Conservation (phyloP, 2,329 filamentous ascomycete species). For the Anisogramma anomala region DNA sequence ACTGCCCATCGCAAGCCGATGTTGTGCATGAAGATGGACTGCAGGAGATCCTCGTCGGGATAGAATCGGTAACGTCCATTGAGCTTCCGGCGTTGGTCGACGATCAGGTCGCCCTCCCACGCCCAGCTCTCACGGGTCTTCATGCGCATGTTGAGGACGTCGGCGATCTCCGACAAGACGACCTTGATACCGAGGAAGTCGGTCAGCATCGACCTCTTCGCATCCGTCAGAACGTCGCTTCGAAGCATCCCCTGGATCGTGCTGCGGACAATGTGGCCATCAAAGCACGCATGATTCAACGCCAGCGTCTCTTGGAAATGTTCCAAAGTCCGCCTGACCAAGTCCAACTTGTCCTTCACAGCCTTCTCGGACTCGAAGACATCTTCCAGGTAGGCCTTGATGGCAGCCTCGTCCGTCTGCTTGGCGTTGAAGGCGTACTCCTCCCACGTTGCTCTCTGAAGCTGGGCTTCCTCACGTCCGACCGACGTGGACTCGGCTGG, state of each 20-base stretch:
- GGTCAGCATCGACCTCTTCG: slow-evolving; percentile 18
- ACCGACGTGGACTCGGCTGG: slow-evolving; percentile 32
- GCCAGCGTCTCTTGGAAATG: too few species aligned
- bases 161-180: slow-evolving; percentile 30
- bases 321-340: slow-evolving; percentile 29
- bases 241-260: slow-evolving; percentile 37
- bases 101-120: slow-evolving; percentile 26
- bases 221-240: slow-evolving; percentile 37
- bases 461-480: slow-evolving; percentile 41
- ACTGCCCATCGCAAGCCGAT: slow-evolving; percentile 27
- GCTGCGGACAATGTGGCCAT: slow-evolving; percentile 28
- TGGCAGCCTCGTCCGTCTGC: slow-evolving; percentile 32
- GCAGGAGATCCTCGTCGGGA: slow-evolving; percentile 39
- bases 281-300: slow-evolving; percentile 27
- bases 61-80: slow-evolving; percentile 43
- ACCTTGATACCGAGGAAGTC: slow-evolving; percentile 23
- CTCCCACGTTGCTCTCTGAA: slow-evolving; percentile 44
- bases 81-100: slow-evolving; percentile 29
- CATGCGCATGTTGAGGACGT: slow-evolving; percentile 34
- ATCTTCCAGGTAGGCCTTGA: slow-evolving; percentile 37
- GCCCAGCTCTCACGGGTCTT: slow-evolving; percentile 26
- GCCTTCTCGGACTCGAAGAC: slow-evolving; percentile 34
- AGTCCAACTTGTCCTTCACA: slow-evolving; percentile 30
- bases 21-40: slow-evolving; percentile 31
- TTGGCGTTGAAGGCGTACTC: slow-evolving; percentile 39